Base-by-base conservation (phyloP, 306 rosid species). In the Glycine latifolia region DNA sequence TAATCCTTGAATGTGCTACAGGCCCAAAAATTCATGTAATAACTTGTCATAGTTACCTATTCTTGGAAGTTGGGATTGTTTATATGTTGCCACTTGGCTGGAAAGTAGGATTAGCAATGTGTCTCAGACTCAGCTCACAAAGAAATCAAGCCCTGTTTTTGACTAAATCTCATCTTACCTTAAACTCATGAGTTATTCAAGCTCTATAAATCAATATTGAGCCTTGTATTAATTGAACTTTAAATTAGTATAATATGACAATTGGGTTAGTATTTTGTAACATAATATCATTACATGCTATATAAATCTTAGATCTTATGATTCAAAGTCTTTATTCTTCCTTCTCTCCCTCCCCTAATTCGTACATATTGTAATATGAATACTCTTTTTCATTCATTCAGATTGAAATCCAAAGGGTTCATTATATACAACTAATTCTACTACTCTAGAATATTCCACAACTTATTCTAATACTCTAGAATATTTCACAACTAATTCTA, bases 1-100 rank as follows among this genome's bases (percentile, higher is more conserved):
- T 7, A 60, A 20, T 60, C 67, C 13, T 26, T 60, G 67, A 60
- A 26, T 60, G n/a, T 60, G 67, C n/a, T n/a, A n/a, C 65, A 59
- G 5, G 37, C 65, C 37, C 13, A 59, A 59, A 59, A 59, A 6
- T 20, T 59, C 0, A 8, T 59, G 2, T 59, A 59, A 17, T 16
- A 59, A 17, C 13, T 59, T 59, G 5, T 8, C 13, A 3, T 59
- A 59, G 16, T 59, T 17, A 56, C 33, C 33, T 53, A n/a, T n/a
- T n/a, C n/a, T n/a, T n/a, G n/a, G n/a, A n/a, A 14, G 10, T 8
- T 59, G 14, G 7, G 26, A 60, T 60, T 20, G 67, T 60, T 20
- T 60, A 60, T 12, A 58, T 20, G 37, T 58, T 58, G 37, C 33
- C 6, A 3, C 7, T 60, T 26, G 67, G n/a, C 41, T 60, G 41